phyloP scores from a whole-genome alignment of 352 stramenopile genomes.

The Phytophthora quininea region DNA sequence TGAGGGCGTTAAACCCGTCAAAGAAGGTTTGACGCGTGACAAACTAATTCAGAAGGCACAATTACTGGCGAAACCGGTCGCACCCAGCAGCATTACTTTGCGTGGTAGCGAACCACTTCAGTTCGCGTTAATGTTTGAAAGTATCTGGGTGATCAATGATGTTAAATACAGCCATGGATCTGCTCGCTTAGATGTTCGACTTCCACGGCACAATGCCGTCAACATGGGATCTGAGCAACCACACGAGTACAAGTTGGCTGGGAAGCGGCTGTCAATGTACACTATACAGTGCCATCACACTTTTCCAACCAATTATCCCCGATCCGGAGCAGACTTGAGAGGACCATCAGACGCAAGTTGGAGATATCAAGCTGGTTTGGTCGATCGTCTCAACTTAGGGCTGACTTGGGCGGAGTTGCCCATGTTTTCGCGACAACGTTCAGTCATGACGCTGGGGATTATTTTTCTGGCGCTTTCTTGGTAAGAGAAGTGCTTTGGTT shows the following conservation, averaged over 20 bases:
- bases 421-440: conserved; percentile 39
- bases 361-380: conserved; percentile 7
- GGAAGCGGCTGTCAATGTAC: conserved; percentile 12
- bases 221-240: too few relatives aligned
- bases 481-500: conserved; percentile 23
- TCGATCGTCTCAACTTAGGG: background rate
- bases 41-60: background rate
- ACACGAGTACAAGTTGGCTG: background rate
- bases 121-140: conserved; percentile 33
- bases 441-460: conserved; percentile 17
- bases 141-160: background rate
- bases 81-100: background rate
- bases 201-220: too few relatives aligned
- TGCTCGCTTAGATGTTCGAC: too few relatives aligned
- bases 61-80: background rate
- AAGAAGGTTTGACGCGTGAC: too few relatives aligned
- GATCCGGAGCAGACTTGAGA: conserved; percentile 21
- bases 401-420: conserved; percentile 27
- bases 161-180: too few relatives aligned
- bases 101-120: conserved; percentile 19
- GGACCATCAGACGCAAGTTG: conserved; percentile 37
- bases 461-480: conserved; percentile 35
- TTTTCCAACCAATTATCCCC: conserved; percentile 22
- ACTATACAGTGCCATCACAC: conserved; percentile 31
- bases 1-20: too few relatives aligned